Conservation (phyloP, 1,284 basidiomycete genomes). For the Acaromyces ingoldii region DNA sequence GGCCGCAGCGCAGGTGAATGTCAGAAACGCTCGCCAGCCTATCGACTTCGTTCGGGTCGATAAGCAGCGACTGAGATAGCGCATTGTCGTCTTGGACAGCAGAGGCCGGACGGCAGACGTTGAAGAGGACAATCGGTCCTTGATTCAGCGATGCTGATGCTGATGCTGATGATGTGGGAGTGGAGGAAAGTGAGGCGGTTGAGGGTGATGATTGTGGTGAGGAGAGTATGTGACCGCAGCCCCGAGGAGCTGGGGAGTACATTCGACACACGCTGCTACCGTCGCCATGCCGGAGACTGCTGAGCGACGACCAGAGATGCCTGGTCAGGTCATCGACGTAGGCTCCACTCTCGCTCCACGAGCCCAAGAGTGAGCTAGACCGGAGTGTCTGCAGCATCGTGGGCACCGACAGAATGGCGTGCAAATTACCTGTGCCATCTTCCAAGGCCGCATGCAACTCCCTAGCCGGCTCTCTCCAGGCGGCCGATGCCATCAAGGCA, state of each 20-base stretch:
- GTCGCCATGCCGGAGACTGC: constrained; percentile 18
- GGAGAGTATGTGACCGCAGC: too few relatives aligned
- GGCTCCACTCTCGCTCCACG: constrained; percentile 9
- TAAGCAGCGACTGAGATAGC: constrained; percentile 6
- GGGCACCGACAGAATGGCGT: constrained; percentile 27
- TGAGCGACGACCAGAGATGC: constrained; percentile 12
- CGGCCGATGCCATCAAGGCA: constrained; percentile 16
- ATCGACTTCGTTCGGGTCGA: constrained; percentile 29
- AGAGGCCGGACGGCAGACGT: constrained; percentile 13
- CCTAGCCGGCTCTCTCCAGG: constrained; percentile 19
- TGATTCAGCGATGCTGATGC: constrained; percentile 3
- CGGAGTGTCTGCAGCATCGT: constrained; percentile 16
- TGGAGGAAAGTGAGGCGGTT: background rate
- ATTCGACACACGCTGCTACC: constrained; percentile 14
- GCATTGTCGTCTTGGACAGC: background rate
- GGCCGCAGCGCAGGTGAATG: constrained; percentile 33
- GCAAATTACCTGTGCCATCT: constrained; percentile 32
- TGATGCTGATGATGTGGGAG: background rate
- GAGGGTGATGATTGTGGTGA: too few relatives aligned
- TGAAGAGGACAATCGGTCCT: constrained; percentile 33
- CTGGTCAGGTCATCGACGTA: constrained; percentile 15
- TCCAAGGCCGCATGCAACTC: constrained; percentile 23
- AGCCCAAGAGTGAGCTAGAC: constrained; percentile 14
- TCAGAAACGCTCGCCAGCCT: constrained; percentile 31
- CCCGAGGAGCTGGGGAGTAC: constrained; percentile 9